Percentiles rank a stretch among this genome's conserved stretches.
Conservation (phyloP, 106 monocot species). For the Hemerocallis citrina region DNA sequence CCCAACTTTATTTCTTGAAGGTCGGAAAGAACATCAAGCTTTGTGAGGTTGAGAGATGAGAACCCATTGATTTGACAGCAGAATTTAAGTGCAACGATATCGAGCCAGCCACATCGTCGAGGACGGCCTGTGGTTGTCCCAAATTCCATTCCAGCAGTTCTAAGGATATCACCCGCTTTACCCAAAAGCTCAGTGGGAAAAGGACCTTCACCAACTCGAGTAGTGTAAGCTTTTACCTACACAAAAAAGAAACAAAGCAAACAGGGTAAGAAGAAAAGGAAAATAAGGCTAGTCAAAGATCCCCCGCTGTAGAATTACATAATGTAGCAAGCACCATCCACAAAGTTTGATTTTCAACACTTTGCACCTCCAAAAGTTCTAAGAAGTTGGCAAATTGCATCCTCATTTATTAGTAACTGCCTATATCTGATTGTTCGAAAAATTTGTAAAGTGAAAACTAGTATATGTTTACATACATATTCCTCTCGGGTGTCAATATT, state of each 20-base stretch:
- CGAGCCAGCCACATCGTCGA: constrained; percentile 96
- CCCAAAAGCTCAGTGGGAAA: constrained; percentile 88
- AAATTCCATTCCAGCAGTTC: constrained; percentile 88
- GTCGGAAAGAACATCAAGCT: constrained; percentile 85
- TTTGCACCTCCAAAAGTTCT: no score
- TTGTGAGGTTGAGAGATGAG: constrained; percentile 89
- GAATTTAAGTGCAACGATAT: constrained; percentile 77
- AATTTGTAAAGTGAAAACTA: no score
- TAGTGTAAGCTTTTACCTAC: constrained; percentile 95
- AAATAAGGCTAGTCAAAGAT: no score
- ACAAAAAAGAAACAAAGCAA: not conserved
- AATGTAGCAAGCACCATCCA: no score
- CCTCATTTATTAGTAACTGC: no score
- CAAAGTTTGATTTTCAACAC: no score
- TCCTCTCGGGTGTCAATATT: no score
- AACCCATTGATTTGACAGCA: constrained; percentile 88
- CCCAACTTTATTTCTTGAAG: constrained; percentile 78
- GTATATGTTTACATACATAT: no score
- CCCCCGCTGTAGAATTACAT: no score
- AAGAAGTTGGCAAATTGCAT: no score
- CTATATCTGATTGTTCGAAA: no score
- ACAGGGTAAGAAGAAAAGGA: not conserved
- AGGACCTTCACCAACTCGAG: constrained; percentile 87
- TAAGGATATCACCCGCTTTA: constrained; percentile 65
- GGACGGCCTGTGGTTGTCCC: constrained; percentile 95